Evolutionary conservation across 208 protist genomes (phyloP).

Genomic region (Trichomonas gallinae): DNA sequence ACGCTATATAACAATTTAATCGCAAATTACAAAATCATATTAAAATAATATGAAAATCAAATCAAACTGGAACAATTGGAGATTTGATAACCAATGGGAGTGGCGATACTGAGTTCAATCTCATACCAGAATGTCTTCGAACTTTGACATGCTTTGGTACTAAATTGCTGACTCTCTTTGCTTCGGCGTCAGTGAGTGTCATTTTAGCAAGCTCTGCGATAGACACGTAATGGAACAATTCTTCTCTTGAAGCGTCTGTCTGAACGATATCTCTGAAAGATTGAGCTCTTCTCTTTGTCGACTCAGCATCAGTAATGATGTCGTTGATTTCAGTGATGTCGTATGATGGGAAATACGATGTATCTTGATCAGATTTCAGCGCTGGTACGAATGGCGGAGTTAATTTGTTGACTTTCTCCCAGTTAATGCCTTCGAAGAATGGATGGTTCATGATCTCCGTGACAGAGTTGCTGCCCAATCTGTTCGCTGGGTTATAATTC

Average conservation of each 20-base stretch:
- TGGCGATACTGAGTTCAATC: neutral
- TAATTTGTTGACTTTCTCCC: neutral
- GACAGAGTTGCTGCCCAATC: neutral
- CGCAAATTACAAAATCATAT: too few species aligned
- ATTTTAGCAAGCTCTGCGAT: neutral
- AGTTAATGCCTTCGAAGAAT: neutral
- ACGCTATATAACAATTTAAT: too few species aligned
- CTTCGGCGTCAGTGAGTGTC: neutral
- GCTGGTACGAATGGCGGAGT: neutral
- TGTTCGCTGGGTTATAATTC: constrained; percentile 23
- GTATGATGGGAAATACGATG: neutral
- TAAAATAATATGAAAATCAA: too few species aligned
- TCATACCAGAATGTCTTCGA: neutral
- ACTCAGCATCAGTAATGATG: neutral
- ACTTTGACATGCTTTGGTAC: neutral
- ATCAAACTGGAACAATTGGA: neutral
- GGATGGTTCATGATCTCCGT: neutral
- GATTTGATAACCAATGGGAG: neutral
- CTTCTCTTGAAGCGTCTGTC: neutral
- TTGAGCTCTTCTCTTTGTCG: neutral
- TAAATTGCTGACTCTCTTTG: neutral
- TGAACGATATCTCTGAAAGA: neutral
- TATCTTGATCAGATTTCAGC: neutral
- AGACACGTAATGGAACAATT: neutral
- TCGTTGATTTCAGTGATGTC: neutral